Evolutionary conservation across 1,284 basidiomycete genomes (phyloP).

Genomic region (Cryptococcus jaspeensis): DNA sequence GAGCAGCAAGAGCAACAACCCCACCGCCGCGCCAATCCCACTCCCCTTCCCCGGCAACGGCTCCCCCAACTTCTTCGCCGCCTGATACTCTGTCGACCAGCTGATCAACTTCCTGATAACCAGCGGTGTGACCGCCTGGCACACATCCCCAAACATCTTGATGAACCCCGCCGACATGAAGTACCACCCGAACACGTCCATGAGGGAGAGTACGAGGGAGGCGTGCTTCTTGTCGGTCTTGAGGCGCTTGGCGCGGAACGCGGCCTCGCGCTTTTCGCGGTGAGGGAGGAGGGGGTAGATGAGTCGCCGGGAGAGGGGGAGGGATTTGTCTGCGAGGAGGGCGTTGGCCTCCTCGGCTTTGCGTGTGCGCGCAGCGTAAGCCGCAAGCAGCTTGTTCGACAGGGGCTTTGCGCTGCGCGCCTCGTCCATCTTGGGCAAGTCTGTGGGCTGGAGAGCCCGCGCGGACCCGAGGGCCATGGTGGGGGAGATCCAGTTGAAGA

Average conservation of each 20-base stretch:
- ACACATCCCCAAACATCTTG: constrained; percentile 71
- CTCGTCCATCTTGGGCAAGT: constrained; percentile 76
- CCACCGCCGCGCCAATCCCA: constrained; percentile 73
- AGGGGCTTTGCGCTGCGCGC: constrained; percentile 60
- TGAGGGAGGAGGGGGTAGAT: constrained; percentile 31
- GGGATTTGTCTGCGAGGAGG: constrained; percentile 54
- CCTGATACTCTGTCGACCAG: constrained; percentile 68
- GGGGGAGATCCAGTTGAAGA: constrained; percentile 71
- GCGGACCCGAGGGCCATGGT: constrained; percentile 61
- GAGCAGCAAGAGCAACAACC: constrained; percentile 68
- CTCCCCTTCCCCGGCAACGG: constrained; percentile 61
- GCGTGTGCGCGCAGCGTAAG: constrained; percentile 63
- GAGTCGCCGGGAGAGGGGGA: constrained; percentile 34
- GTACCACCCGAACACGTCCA: constrained; percentile 75
- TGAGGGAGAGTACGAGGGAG: constrained; percentile 71
- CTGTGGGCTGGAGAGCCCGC: constrained; percentile 74
- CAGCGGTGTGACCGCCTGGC: constrained; percentile 71
- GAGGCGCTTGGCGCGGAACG: constrained; percentile 51
- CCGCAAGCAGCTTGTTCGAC: constrained; percentile 62
- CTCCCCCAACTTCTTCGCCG: constrained; percentile 51
- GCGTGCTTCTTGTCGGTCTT: constrained; percentile 67
- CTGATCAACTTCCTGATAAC: constrained; percentile 77
- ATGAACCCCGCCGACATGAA: constrained; percentile 78
- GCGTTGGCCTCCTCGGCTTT: constrained; percentile 69
- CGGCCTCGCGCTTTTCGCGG: constrained; percentile 37